A percentile compares a stretch with the other conserved stretches of the same genome.
Conservation (phyloP, 2,329 filamentous ascomycete genomes). For the Paraconiothyrium brasiliense region DNA sequence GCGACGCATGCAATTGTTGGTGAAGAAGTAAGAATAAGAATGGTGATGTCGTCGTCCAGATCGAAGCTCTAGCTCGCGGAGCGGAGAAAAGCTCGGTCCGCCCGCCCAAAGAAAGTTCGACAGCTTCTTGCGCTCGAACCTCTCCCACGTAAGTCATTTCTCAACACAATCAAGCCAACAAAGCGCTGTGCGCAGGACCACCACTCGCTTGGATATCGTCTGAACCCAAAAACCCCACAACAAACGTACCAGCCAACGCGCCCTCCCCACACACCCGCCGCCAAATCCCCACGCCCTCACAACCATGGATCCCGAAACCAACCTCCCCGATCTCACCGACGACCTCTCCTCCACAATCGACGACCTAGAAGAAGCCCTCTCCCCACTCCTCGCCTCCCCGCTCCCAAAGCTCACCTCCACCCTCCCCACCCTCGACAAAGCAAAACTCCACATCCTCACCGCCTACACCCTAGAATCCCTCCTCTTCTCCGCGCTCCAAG, state of each 20-base stretch:
- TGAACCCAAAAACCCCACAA: background rate
- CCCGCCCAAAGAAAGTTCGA: conserved; percentile 15
- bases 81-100: conserved; percentile 22
- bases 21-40: conserved; percentile 22
- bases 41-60: conserved; percentile 10
- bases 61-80: conserved; percentile 14
- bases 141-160: background rate
- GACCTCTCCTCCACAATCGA: conserved; percentile 51
- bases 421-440: conserved; percentile 91
- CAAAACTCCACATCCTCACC: conserved; percentile 88
- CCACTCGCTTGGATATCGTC: background rate
- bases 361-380: conserved; percentile 60
- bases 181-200: background rate
- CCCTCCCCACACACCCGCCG: background rate
- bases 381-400: conserved; percentile 74
- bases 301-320: conserved; percentile 61
- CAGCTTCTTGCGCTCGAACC: conserved; percentile 3
- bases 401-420: conserved; percentile 76
- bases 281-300: background rate
- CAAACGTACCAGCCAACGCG: background rate
- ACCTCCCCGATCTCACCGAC: conserved; percentile 74
- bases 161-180: background rate
- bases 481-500: conserved; percentile 81
- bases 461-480: conserved; percentile 92
- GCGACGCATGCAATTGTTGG: conserved; percentile 12